A percentile compares a stretch with the other conserved stretches of the same genome.
Conservation (phyloP, 192 early-diverging fungal species). For the Gryganskiella cystojenkinii region DNA sequence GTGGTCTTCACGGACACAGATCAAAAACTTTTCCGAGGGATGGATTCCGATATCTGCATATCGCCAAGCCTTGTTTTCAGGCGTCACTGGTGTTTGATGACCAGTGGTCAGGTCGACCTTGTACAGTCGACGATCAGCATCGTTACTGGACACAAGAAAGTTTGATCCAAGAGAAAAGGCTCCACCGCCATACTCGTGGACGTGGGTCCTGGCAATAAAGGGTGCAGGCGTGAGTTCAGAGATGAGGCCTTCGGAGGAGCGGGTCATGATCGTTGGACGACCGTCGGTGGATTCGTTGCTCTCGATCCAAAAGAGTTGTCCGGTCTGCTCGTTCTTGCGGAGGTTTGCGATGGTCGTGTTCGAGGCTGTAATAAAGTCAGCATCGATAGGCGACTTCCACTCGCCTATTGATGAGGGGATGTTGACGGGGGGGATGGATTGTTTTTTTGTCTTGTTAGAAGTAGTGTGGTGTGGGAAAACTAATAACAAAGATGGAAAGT, state of each 20-base stretch:
- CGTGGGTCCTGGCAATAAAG: slow-evolving; percentile 73
- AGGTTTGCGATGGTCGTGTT: slow-evolving; percentile 18
- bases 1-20: slow-evolving; percentile 80
- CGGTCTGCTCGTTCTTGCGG: slow-evolving; percentile 42
- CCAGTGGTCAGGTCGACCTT: slow-evolving; percentile 46
- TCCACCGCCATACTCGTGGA: slow-evolving; percentile 85
- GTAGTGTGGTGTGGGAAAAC: no score
- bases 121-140: slow-evolving; percentile 66
- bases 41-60: slow-evolving; percentile 77
- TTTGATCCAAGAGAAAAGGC: slow-evolving; percentile 65
- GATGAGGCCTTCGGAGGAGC: slow-evolving; percentile 14
- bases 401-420: no score
- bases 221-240: slow-evolving; percentile 50
- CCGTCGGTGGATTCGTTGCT: slow-evolving; percentile 35
- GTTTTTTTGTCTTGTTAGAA: no score
- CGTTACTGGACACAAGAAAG: slow-evolving; percentile 73
- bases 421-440: no score
- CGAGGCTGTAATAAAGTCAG: slow-evolving; percentile 44
- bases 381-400: slow-evolving; percentile 51
- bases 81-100: slow-evolving; percentile 54
- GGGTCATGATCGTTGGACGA: slow-evolving; percentile 40
- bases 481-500: no score
- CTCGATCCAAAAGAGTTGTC: slow-evolving; percentile 39
- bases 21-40: slow-evolving; percentile 59
- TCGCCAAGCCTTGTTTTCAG: slow-evolving; percentile 56